phyloP scores from a whole-genome alignment of 257 asterid genomes.

The Solanum phureja region DNA sequence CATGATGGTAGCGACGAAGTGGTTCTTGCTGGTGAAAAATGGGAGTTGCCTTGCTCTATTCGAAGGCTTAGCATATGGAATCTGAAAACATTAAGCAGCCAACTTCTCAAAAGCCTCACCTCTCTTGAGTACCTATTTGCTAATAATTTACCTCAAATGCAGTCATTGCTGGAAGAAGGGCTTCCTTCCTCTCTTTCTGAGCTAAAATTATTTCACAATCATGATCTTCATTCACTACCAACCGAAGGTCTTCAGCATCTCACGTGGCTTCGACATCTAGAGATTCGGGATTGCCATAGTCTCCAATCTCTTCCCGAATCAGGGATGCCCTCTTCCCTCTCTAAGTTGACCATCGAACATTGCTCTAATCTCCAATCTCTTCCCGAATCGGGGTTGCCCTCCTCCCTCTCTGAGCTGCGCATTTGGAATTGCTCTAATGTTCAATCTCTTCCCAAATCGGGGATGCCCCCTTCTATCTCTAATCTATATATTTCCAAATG shows the following conservation, averaged over 20 bases:
- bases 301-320: too few relatives aligned
- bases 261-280: neutral
- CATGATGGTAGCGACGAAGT: neutral
- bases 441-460: too few relatives aligned
- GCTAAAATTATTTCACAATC: fast-evolving
- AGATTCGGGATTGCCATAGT: neutral
- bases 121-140: neutral
- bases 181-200: neutral
- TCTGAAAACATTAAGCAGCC: neutral
- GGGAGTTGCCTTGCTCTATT: neutral
- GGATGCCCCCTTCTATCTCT: too few relatives aligned
- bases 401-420: too few relatives aligned
- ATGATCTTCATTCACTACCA: neutral
- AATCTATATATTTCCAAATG: too few relatives aligned
- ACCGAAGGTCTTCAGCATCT: neutral
- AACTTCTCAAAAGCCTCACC: neutral
- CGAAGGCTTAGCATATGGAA: fast-evolving
- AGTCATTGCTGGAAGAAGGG: neutral
- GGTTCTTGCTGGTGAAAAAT: neutral
- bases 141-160: fast-evolving
- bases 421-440: too few relatives aligned
- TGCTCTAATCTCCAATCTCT: too few relatives aligned
- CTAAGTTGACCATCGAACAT: fast-evolving
- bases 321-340: too few relatives aligned
- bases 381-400: too few relatives aligned